These are phyloP conservation scores for Porphyra umbilicalis DNA, from an alignment of 31 red algal genomes.

Conservation along the genomic window DNA sequence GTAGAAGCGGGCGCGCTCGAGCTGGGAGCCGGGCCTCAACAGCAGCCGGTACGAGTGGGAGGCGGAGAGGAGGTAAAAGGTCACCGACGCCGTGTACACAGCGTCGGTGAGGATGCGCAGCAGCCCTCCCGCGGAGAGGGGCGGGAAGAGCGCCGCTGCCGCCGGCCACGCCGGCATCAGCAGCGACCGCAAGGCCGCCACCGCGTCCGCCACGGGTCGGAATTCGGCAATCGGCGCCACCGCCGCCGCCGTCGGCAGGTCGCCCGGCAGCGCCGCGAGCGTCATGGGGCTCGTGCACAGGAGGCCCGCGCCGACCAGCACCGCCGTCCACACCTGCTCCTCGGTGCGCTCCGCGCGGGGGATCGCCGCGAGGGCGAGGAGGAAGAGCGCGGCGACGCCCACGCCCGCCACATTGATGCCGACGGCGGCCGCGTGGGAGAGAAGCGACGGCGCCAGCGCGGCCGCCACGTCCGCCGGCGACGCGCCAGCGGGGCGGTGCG, in stretches of 20 bases:
- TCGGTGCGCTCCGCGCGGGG: conserved; percentile 20
- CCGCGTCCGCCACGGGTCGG: neutral
- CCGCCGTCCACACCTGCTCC: conserved; percentile 66
- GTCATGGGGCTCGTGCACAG: conserved; percentile 42
- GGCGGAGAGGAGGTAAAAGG: conserved; percentile 45
- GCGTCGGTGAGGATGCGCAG: conserved; percentile 28
- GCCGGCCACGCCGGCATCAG: neutral
- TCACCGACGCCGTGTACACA: conserved; percentile 40
- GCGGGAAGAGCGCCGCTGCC: conserved; percentile 3
- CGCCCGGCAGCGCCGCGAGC: neutral
- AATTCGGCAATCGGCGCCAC: neutral
- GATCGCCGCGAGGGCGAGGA: conserved; percentile 13
- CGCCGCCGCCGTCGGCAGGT: neutral
- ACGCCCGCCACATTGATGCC: conserved; percentile 22
- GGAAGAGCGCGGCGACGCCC: conserved; percentile 35
- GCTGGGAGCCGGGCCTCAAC: neutral
- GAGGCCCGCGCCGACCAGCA: conserved; percentile 39
- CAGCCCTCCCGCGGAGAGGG: conserved; percentile 12
- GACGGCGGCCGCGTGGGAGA: conserved; percentile 6
- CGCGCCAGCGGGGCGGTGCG: neutral
- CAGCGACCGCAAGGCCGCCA: neutral
- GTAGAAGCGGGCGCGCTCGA: conserved; percentile 22
- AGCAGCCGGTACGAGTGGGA: conserved; percentile 48
- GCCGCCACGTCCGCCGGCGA: neutral
- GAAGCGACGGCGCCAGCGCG: conserved; percentile 8